Conservation (phyloP, 192 early-diverging fungal genomes). For the Linnemannia schmuckeri region DNA sequence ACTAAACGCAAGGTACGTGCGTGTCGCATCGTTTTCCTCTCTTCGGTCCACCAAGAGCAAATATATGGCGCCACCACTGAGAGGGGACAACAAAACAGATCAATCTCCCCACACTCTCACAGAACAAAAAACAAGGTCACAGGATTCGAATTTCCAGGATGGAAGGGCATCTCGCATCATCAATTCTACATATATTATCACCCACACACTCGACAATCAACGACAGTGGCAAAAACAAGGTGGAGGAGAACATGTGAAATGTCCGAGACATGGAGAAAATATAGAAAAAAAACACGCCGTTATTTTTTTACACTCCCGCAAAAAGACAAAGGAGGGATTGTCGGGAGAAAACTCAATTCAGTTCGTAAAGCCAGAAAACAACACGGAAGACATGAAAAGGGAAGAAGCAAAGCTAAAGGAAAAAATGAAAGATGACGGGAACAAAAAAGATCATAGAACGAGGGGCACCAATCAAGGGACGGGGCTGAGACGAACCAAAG, state of each 20-base stretch:
- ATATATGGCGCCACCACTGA: too few relatives aligned
- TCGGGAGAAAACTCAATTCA: background rate
- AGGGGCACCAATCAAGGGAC: background rate
- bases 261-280: background rate
- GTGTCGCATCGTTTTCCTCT: background rate
- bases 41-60: too few relatives aligned
- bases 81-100: too few relatives aligned
- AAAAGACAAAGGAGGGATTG: background rate
- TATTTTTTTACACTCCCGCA: background rate
- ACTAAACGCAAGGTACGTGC: constrained; percentile 52
- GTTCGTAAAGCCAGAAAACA: background rate
- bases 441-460: background rate
- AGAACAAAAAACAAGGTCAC: background rate
- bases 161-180: background rate
- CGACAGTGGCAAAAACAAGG: background rate
- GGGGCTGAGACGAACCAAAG: constrained; percentile 5
- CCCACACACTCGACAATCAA: background rate
- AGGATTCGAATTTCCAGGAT: background rate
- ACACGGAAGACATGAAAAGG: background rate
- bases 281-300: background rate
- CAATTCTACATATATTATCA: background rate
- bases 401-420: background rate
- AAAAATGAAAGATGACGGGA: background rate
- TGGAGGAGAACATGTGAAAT: background rate
- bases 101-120: too few relatives aligned